Evolutionary conservation across 495 filamentous ascomycete species (phyloP), one percentile per base, ranked within the genome.

Genomic region (Parathielavia appendiculata): DNA sequence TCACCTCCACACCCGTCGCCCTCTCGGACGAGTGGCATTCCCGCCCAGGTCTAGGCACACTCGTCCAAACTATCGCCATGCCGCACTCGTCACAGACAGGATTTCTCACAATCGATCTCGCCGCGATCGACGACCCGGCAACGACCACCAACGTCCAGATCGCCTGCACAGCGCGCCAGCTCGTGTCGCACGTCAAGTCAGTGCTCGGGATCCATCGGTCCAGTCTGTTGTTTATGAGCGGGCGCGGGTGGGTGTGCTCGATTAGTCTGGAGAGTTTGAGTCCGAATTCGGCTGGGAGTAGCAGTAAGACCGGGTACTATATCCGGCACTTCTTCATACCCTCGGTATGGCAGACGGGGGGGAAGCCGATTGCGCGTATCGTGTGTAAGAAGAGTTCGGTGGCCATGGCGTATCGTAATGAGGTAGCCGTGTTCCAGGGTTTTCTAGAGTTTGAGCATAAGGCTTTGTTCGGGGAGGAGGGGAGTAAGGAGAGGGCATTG

Each of bases 401-500:
- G 39, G 64, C 55, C 14, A 55, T 67, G 49, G 64, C 40, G 20
- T 56, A 62, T 23, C 45, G 58, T 0, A 58, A 66, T 20, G 58
- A 63, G 51, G 39, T 66, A 23, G 64, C 58, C 14, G 57, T 66
- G 46, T 23, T 66, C n/a, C 62, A 60, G 36, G 55, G 61, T 19
- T 66, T 66, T 40, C 35, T 66, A 55, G 64, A 66, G 51, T 63
- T 66, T 60, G 56, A 66, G 43, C 55, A 64, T 11, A 64, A 56
- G 48, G 59, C 52, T 32, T 19, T 11, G 41, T 64, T 64, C 58
- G 61, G 23, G n/a, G 51, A 20, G 20, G 41, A 26, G 46, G 48
- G 17, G 6, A 22, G 32, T 16, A 54, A 22, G 12, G 3, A 22
- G 23, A 20, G 23, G 51, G 52, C 13, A 22, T 20, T 49, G 45